Conservation (phyloP, 345 rosid genomes). For the Orychophragmus violaceus region DNA sequence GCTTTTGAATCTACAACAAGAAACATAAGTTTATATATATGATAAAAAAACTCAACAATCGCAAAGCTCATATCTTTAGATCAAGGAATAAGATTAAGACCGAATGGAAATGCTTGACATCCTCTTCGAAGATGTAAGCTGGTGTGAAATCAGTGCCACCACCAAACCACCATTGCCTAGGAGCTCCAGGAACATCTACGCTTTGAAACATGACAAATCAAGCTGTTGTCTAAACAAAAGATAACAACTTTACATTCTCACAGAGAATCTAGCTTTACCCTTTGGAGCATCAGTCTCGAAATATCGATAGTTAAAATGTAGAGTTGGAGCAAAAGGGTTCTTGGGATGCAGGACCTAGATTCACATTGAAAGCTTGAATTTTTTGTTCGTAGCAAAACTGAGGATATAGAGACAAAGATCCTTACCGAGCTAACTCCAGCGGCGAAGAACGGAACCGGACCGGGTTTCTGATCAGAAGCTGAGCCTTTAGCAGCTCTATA, state of each 20-base stretch:
- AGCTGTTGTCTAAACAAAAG: not conserved
- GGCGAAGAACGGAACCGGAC: conserved; percentile 86
- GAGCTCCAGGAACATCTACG: conserved; percentile 90
- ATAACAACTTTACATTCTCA: not conserved
- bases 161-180: conserved; percentile 99
- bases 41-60: not conserved
- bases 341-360: conserved; percentile 31
- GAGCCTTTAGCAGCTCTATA: conserved; percentile 85
- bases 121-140: conserved; percentile 92
- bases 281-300: conserved; percentile 52
- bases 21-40: not conserved
- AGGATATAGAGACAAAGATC: not conserved
- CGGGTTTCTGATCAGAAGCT: conserved; percentile 61
- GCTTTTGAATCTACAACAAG: conserved; percentile 60
- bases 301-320: conserved; percentile 32
- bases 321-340: conserved; percentile 94
- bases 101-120: conserved; percentile 90
- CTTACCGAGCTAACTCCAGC: conserved; percentile 93
- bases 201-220: not conserved
- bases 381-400: too few relatives aligned
- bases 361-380: not conserved
- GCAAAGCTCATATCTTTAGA: not conserved
- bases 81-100: conserved; percentile 29
- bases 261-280: conserved; percentile 37
- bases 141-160: conserved; percentile 99